Conservation (phyloP, 2,329 filamentous ascomycete species). For the Diaporthe sp. region DNA sequence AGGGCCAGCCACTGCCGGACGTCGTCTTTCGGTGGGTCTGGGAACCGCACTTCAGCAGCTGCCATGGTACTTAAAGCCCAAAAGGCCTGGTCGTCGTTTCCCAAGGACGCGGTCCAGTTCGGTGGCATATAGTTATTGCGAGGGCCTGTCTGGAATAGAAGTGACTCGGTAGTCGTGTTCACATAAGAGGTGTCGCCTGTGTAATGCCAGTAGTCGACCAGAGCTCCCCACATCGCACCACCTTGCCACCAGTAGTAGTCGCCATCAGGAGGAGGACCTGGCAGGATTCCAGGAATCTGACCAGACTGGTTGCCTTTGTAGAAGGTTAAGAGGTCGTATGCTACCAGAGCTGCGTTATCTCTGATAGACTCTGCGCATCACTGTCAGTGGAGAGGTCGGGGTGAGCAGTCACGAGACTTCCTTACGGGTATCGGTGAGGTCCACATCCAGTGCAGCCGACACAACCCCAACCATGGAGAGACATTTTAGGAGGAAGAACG, state of each 20-base stretch:
- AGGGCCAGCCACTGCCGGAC: slow-evolving; percentile 64
- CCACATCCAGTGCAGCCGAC: slow-evolving; percentile 31
- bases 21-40: slow-evolving; percentile 62
- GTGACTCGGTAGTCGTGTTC: slow-evolving; percentile 48
- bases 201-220: slow-evolving; percentile 75
- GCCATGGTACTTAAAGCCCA: slow-evolving; percentile 73
- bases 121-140: slow-evolving; percentile 45
- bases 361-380: slow-evolving; percentile 31
- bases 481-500: slow-evolving; percentile 7
- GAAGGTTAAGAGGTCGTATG: slow-evolving; percentile 55
- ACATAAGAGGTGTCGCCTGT: slow-evolving; percentile 73
- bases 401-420: background rate
- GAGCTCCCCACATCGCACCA: slow-evolving; percentile 71
- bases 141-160: slow-evolving; percentile 46
- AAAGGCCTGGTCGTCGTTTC: slow-evolving; percentile 76
- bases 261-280: slow-evolving; percentile 59
- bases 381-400: background rate
- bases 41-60: slow-evolving; percentile 68
- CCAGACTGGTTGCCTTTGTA: slow-evolving; percentile 60
- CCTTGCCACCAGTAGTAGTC: slow-evolving; percentile 78
- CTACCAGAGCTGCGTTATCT: slow-evolving; percentile 35
- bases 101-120: slow-evolving; percentile 49
- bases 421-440: slow-evolving; percentile 34
- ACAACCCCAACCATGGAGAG: slow-evolving; percentile 27
- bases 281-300: slow-evolving; percentile 59